Base-by-base conservation (phyloP, 768 basidiomycete genomes). In the Boletus rufocinnamomeus region DNA sequence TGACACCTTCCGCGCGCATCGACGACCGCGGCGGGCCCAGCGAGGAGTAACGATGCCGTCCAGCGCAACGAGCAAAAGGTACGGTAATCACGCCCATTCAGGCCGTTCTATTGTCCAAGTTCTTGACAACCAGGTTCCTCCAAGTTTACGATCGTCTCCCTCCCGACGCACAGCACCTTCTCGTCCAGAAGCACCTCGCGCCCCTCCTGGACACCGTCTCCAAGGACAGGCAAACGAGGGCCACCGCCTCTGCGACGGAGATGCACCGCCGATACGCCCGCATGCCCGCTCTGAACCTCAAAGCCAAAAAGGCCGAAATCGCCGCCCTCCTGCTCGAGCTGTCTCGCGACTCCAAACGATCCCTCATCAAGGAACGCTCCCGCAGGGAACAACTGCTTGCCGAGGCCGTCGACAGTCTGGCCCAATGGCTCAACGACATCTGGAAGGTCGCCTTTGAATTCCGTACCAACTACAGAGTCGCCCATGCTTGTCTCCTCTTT, bases 361-460 rank as follows among this genome's bases (percentile, higher is more conserved):
- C 81, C 1, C 72, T 82, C 56, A 72, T 84, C 61, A 81, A 77
- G 52, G 86, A 86, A 51, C 74, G 75, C 32, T 84, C 84, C 2
- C 79, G 75, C 58, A 76, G 79, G 30, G 80, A 82, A 21, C 84
- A 86, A 59, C 75, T 89, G 2, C 64, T 87, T 16, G 62, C 73
- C 25, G 86, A 89, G 67, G 78, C 81, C 8, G 72, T 87, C 10
- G 78, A 83, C 48, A 84, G 77, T 62, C 68, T 88, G 25, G 72
- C 80, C 0, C 65, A 66, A n/a, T 89, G 86, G 86, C 65, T 89
- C 49, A 82, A 77, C 66, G 80, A 84, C 60, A 82, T 89, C 37
- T 89, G 88, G 88, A 76, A 68, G 53, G 75, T 79, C 34, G 82
- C 82, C 10, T 88, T 82, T 61, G 86, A 89, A 60, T 79, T 84